phyloP scores from a whole-genome alignment of 2,329 filamentous ascomycete genomes.

The Ophiostoma piceae region DNA sequence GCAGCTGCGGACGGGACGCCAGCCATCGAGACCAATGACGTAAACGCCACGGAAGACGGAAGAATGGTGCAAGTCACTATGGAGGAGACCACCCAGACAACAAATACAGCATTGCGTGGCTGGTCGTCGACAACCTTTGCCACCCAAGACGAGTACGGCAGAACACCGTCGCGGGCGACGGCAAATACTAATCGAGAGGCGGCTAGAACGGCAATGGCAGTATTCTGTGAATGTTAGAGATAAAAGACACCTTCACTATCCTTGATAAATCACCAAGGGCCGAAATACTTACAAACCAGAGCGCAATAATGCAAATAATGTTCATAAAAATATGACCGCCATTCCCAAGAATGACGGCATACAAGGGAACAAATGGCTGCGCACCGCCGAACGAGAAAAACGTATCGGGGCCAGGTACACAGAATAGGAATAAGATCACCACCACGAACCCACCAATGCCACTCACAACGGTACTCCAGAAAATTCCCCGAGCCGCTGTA shows the following conservation, averaged over 20 bases:
- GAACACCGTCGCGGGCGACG: constrained; percentile 24
- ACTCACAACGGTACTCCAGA: constrained; percentile 24
- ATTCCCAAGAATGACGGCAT: constrained; percentile 22
- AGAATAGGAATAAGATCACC: constrained; percentile 24
- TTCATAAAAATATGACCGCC: constrained; percentile 25
- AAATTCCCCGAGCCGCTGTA: constrained; percentile 23
- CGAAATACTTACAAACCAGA: constrained; percentile 21
- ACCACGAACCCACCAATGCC: constrained; percentile 23
- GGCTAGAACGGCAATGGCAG: constrained; percentile 24
- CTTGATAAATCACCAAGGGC: no score
- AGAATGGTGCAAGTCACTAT: constrained; percentile 24
- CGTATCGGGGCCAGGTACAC: constrained; percentile 17
- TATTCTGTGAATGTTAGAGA: constrained; percentile 14
- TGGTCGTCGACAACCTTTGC: constrained; percentile 20
- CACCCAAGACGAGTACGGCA: constrained; percentile 22
- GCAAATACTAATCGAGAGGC: constrained; percentile 24
- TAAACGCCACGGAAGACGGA: constrained; percentile 24
- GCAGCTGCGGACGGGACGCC: constrained; percentile 24
- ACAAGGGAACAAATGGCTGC: constrained; percentile 24
- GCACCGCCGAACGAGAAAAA: constrained; percentile 22
- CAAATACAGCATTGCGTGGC: constrained; percentile 24
- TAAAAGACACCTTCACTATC: neutral
- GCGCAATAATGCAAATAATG: constrained; percentile 23
- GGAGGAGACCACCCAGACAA: constrained; percentile 21
- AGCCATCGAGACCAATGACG: constrained; percentile 23